Evolutionary conservation across 768 basidiomycete genomes (phyloP).

Genomic region (Hypsizygus marmoreus): DNA sequence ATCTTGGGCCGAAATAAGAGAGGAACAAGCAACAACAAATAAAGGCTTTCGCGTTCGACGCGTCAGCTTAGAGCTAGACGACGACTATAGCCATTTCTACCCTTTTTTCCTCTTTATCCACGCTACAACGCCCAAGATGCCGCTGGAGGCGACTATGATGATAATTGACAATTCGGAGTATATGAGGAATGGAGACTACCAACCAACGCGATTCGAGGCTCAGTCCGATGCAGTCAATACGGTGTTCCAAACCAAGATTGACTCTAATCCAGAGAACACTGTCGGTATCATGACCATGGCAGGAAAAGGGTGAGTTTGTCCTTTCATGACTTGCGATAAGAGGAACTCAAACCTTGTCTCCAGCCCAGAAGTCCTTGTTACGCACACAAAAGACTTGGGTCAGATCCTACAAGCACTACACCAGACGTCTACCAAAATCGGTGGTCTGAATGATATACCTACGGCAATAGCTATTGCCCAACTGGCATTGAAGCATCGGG

Average conservation of each 20-base stretch:
- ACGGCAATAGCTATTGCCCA: constrained; percentile 94
- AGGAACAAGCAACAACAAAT: neutral
- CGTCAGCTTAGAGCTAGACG: constrained; percentile 27
- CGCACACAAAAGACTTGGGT: constrained; percentile 93
- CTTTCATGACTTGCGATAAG: neutral
- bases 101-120: constrained; percentile 9
- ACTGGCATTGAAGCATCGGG: constrained; percentile 94
- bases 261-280: constrained; percentile 96
- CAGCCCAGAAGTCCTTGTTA: constrained; percentile 95
- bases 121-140: constrained; percentile 58
- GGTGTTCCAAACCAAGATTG: constrained; percentile 90
- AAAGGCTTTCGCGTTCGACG: constrained; percentile 30
- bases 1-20: no score
- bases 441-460: constrained; percentile 81
- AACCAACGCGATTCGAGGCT: constrained; percentile 83
- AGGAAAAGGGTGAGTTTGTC: constrained; percentile 76
- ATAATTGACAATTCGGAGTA: constrained; percentile 97
- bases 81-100: constrained; percentile 6
- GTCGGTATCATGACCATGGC: constrained; percentile 99
- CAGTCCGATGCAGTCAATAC: constrained; percentile 91
- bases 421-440: constrained; percentile 66
- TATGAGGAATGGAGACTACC: constrained; percentile 94
- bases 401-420: constrained; percentile 85
- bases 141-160: constrained; percentile 97
- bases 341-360: neutral